Percentiles rank a stretch among this genome's conserved stretches.
These are phyloP conservation scores for Aspergillus bridgeri DNA, from an alignment of 495 filamentous ascomycete species.

Conservation along the genomic window DNA sequence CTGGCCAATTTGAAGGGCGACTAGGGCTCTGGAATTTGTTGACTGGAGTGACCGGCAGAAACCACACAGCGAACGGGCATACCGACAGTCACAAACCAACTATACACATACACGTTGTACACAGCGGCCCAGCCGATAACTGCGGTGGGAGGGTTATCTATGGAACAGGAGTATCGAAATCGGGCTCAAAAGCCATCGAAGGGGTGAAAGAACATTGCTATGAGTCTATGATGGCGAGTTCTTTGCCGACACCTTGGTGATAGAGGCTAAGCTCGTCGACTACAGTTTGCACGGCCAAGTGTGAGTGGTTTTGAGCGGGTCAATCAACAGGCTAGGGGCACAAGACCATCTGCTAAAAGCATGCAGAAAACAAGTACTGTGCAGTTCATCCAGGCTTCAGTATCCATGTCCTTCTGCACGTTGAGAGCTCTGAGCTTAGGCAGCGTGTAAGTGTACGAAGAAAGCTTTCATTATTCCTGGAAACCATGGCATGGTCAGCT, in stretches of 20 bases:
- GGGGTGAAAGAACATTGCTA: slow-evolving; percentile 33
- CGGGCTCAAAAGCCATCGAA: slow-evolving; percentile 18
- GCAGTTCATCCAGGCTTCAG: slow-evolving; percentile 33
- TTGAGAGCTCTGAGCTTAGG: slow-evolving; percentile 31
- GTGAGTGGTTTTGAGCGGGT: slow-evolving; percentile 32
- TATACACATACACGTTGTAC: slow-evolving; percentile 34
- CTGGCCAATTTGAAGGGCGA: slow-evolving; percentile 26
- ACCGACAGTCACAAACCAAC: slow-evolving; percentile 37
- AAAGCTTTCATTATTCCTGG: slow-evolving; percentile 26
- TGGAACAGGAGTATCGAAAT: slow-evolving; percentile 31
- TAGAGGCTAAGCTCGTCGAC: slow-evolving; percentile 21
- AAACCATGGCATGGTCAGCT: slow-evolving; percentile 33
- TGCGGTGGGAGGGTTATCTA: slow-evolving; percentile 25
- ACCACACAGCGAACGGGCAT: slow-evolving; percentile 29
- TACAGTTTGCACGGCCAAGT: slow-evolving; percentile 38
- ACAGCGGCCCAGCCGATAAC: slow-evolving; percentile 26
- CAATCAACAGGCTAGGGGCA: slow-evolving; percentile 10
- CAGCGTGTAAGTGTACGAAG: slow-evolving; percentile 25
- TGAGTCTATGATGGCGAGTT: slow-evolving; percentile 36
- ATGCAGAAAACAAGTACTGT: slow-evolving; percentile 9
- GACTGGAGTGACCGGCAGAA: slow-evolving; percentile 38
- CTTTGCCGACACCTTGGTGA: slow-evolving; percentile 30
- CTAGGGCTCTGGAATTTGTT: slow-evolving; percentile 36
- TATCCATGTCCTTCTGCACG: slow-evolving; percentile 40
- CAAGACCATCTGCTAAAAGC: slow-evolving; percentile 17